A percentile compares a stretch with the other conserved stretches of the same genome.
phyloP scores from a whole-genome alignment of 306 rosid genomes.

The Lagenaria siceraria region DNA sequence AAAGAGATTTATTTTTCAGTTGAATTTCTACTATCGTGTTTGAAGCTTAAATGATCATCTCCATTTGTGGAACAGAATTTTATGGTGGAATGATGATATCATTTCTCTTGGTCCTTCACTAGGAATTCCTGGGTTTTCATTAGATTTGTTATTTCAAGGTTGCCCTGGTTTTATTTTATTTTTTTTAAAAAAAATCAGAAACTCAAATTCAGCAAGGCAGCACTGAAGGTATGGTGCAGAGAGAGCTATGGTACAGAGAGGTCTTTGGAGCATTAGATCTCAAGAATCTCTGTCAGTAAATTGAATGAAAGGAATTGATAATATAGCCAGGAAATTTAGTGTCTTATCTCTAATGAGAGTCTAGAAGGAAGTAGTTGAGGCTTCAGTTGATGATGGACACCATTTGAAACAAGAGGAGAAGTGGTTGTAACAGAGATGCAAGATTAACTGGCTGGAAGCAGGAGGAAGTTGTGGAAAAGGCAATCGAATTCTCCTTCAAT shows the following conservation, averaged over 20 bases:
- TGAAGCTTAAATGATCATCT: not conserved
- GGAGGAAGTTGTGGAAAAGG: too few relatives aligned
- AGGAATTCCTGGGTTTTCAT: not conserved
- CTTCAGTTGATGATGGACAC: too few relatives aligned
- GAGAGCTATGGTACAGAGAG: not conserved
- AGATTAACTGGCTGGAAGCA: too few relatives aligned
- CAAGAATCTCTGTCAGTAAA: too few relatives aligned
- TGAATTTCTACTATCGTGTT: not conserved
- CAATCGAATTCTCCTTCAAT: too few relatives aligned
- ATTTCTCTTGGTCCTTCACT: not conserved
- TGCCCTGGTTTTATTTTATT: not conserved
- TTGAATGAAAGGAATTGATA: too few relatives aligned
- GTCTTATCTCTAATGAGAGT: too few relatives aligned
- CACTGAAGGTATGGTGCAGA: not conserved
- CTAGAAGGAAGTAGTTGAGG: too few relatives aligned
- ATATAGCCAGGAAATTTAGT: too few relatives aligned
- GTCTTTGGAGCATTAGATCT: too few relatives aligned
- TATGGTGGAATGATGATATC: not conserved
- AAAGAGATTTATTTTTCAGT: not conserved
- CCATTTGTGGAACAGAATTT: not conserved
- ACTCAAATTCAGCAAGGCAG: not conserved
- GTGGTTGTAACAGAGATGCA: too few relatives aligned
- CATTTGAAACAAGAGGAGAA: too few relatives aligned
- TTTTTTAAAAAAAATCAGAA: not conserved
- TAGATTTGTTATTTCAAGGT: not conserved